Base-by-base conservation (phyloP, 2,329 filamentous ascomycete species). In the Sarocladiaceae sp. region DNA sequence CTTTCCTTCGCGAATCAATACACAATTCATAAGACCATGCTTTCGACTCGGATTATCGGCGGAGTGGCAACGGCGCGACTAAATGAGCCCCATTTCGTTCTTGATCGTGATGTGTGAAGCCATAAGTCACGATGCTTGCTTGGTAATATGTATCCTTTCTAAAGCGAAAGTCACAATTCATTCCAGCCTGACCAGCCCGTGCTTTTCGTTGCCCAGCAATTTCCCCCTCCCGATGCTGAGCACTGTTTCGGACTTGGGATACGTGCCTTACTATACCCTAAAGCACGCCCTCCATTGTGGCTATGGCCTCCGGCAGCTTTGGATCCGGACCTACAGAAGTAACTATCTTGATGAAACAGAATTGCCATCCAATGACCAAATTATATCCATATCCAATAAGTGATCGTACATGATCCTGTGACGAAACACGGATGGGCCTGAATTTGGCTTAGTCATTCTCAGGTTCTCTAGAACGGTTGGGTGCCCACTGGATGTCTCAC, bases 401-500 rank as follows among this genome's bases (percentile, higher is more conserved):
- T 46, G 22, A 28, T 46, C 29, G 22, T 15, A 26, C 4, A 13
- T 12, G 13, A 46, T 28, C 26, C 20, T 48, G 26, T 22, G 26
- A 48, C 29, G 29, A 33, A 8, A 33, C 15, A 26, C 22, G 23
- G 12, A 36, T 44, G 10, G 31, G 44, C 44, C 31, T 48, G 26
- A 48, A 17, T 15, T 10, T 20, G 23, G 44, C 44, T 48, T 48
- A 48, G 26, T 48, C 28, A 48, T 25, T 31, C n/a, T n/a, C n/a
- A n/a, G n/a, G n/a, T n/a, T n/a, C n/a, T n/a, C n/a, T n/a, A n/a
- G n/a, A n/a, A n/a, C n/a, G n/a, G n/a, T n/a, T n/a, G n/a, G n/a
- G n/a, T n/a, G n/a, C n/a, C n/a, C n/a, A n/a, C n/a, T n/a, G n/a
- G n/a, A n/a, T n/a, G n/a, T n/a, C 44, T 48, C 44, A 48, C 44